Evolutionary conservation across 306 rosid species (phyloP), one percentile per base, ranked within the genome.

Genomic region (Cotoneaster glaucophyllus): DNA sequence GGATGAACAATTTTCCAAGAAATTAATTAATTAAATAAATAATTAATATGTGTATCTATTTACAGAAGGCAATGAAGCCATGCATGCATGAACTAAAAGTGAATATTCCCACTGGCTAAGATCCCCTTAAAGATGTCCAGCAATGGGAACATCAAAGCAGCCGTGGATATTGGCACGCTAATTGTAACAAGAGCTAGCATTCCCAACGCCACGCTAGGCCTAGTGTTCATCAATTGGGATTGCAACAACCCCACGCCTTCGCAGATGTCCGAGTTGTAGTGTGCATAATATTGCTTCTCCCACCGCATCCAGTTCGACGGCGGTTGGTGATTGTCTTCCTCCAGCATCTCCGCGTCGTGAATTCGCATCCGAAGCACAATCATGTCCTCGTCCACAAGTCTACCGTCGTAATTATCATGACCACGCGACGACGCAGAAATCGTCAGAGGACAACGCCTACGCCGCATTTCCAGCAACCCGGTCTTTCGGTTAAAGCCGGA

Each of bases 341-440:
- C n/a, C 73, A 71, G 54, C 85, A 52, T 80, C 83, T 85, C 82
- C 44, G 82, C 74, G 6, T 86, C 87, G 4, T 71, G 91, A 59
- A 89, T 87, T 72, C 89, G 62, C 80, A 70, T 77, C 63, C 93
- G 74, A 3, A 89, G 93, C 77, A 83, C 53, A 21, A 89, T 83
- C 91, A 89, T 89, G 83, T 66, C 82, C 66, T 83, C 84, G 44
- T 87, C 93, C 41, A 87, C 93, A 43, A 82, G 76, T 74, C 80
- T 87, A 12, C 93, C 91, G 52, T 79, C 73, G 26, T 87, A 78
- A 4, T 64, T 80, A 48, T 81, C 82, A 15, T 77, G 71, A 76
- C 83, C 88, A 2, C 61, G 76, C 10, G 84, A 81, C 21, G 90
- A 81, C 13, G 90, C 89, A 34, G 5, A 43, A 63, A 79, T 70